Base-by-base conservation (phyloP, 2,329 filamentous ascomycete genomes). In the Pleomassaria siparia region DNA sequence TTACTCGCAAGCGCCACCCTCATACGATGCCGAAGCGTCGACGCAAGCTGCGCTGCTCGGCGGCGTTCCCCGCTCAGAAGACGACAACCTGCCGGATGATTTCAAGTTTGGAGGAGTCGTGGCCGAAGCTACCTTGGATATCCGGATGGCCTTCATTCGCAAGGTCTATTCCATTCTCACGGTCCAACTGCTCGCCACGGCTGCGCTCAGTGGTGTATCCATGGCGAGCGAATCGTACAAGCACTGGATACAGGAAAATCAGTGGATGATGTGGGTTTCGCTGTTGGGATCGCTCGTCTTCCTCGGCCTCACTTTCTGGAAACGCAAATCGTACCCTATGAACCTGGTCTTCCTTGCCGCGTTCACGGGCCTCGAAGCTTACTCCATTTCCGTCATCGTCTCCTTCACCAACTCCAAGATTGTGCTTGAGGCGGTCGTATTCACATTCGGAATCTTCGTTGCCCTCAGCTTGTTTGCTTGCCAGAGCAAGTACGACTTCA, bases 81-180 rank as follows among this genome's bases (percentile, higher is more conserved):
- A 91, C 67, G 92, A 96, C 74, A 95, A 96, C 66, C 70, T 97
- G 36, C 92, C 92, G 1, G 92, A 97, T 76, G 92, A 97, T 74
- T 97, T 97, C 84, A 97, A 96, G 87, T 89, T 44, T 24, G 50
- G 30, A 3, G 37, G 35, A 13, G 49, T 49, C 20, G 32, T 43
- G 44, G 46, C 53, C 57, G 47, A 42, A 24, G 36, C 45, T 12
- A 40, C 66, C 90, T 88, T 97, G 67, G 91, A 95, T 65, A 96
- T 99, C 69, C 88, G 92, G 60, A 95, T 96, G 84, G 89, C 94
- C 74, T 99, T 96, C 73, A 81, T 96, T 62, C 87, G 91, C 74
- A 97, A 97, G 79, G 94, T 99, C 68, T 99, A 99, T 76, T 87
- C 91, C 49, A 99, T 99, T 73, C 80, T 99, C 75, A 95, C 94